These are phyloP conservation scores for Ophiostoma ulmi DNA, from an alignment of 2,329 filamentous ascomycete genomes.

Conservation along the genomic window DNA sequence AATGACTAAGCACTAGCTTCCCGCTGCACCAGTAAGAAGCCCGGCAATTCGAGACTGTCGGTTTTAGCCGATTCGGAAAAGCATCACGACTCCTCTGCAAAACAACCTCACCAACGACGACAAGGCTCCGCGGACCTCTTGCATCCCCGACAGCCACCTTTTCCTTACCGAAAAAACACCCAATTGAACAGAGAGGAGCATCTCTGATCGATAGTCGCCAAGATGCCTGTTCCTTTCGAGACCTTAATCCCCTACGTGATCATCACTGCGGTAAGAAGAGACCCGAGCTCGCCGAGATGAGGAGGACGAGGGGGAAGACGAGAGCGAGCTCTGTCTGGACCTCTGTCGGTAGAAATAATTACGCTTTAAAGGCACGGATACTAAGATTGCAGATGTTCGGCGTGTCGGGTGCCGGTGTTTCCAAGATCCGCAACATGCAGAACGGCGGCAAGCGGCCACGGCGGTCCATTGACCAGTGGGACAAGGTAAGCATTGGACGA, in stretches of 20 bases:
- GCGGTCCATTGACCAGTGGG: conserved; percentile 59
- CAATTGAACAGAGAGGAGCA: not conserved
- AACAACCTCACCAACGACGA: conserved; percentile 12
- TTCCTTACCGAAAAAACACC: not conserved
- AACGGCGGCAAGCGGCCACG: conserved; percentile 58
- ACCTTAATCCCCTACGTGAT: conserved; percentile 60
- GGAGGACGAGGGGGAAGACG: not conserved
- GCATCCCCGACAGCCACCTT: conserved; percentile 12
- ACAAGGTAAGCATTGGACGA: conserved; percentile 44
- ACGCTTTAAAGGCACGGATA: too few relatives aligned
- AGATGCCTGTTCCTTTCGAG: conserved; percentile 61
- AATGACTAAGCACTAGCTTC: not conserved
- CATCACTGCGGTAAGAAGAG: conserved; percentile 51
- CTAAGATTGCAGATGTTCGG: conserved; percentile 54
- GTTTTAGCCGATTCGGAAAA: conserved; percentile 14
- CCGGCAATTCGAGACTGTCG: conserved; percentile 11
- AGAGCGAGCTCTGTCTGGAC: not conserved
- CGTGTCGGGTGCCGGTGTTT: conserved; percentile 53
- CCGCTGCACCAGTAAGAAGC: conserved; percentile 13
- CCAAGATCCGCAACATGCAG: conserved; percentile 51
- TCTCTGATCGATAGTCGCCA: conserved; percentile 28
- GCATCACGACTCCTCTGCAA: conserved; percentile 10
- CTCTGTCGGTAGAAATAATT: not conserved
- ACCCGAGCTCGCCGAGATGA: conserved; percentile 1
- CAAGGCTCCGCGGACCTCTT: conserved; percentile 13